Conservation (phyloP, 306 rosid genomes). For the Macrotyloma uniflorum region DNA sequence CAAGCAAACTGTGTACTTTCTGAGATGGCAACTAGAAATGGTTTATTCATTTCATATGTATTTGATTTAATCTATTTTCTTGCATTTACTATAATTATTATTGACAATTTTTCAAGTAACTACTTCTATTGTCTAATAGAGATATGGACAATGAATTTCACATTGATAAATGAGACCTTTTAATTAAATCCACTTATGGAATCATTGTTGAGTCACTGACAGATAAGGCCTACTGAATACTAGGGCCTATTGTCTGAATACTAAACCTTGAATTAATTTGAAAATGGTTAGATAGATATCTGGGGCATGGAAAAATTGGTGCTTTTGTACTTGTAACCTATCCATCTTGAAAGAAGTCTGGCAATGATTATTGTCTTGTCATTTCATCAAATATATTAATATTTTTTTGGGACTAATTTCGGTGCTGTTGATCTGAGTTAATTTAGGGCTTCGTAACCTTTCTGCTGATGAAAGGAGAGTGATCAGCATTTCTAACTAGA, state of each 20-base stretch:
- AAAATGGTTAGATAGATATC: not conserved
- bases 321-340: conserved; percentile 20
- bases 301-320: conserved; percentile 6
- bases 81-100: not conserved
- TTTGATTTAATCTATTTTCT: not conserved
- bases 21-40: not conserved
- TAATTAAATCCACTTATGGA: not conserved
- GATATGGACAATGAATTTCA: not conserved
- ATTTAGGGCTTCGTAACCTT: not conserved
- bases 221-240: not conserved
- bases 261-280: conserved; percentile 1
- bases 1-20: not conserved
- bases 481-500: not conserved
- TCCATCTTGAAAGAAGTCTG: not conserved
- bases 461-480: not conserved
- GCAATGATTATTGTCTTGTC: not conserved
- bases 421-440: not conserved
- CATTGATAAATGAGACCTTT: not conserved
- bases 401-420: not conserved
- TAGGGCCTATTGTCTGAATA: not conserved
- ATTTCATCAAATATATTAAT: not conserved
- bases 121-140: not conserved
- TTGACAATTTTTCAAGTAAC: not conserved
- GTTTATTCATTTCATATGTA: not conserved
- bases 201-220: not conserved